Evolutionary conservation across 176 grass and related monocot genomes (phyloP).

Genomic region (Bothriochloa decipiens): DNA sequence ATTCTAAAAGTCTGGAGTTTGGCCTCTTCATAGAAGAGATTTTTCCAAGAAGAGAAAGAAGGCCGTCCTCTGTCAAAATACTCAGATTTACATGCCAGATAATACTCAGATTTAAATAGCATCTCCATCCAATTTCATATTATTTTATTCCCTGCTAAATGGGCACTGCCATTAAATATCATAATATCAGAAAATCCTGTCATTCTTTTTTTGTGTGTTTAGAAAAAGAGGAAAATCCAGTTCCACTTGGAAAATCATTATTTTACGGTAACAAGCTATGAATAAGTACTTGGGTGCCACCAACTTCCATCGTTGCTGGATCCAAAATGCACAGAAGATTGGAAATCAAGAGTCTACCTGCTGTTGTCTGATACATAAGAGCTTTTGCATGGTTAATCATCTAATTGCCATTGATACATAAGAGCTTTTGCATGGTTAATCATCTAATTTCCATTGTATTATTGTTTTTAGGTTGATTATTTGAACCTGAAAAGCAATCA

Average conservation of each 20-base stretch:
- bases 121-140: not conserved
- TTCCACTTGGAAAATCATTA: not conserved
- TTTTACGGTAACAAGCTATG: not conserved
- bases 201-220: not conserved
- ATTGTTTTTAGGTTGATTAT: constrained; percentile 70
- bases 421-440: not conserved
- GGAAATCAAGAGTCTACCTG: not conserved
- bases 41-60: no score
- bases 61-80: no score
- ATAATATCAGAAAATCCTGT: not conserved
- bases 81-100: not conserved
- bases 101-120: not conserved
- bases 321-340: not conserved
- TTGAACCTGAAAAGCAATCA: constrained; percentile 89
- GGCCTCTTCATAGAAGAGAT: no score
- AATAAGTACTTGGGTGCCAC: not conserved
- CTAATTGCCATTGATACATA: not conserved
- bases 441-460: not conserved
- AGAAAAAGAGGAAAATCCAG: not conserved
- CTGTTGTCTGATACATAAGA: not conserved
- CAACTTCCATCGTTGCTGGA: not conserved
- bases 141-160: not conserved
- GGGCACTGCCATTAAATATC: not conserved
- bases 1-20: no score
- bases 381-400: not conserved